Evolutionary conservation across 495 filamentous ascomycete species (phyloP), one percentile per base, ranked within the genome.

Genomic region (Annulohypoxylon nitens): DNA sequence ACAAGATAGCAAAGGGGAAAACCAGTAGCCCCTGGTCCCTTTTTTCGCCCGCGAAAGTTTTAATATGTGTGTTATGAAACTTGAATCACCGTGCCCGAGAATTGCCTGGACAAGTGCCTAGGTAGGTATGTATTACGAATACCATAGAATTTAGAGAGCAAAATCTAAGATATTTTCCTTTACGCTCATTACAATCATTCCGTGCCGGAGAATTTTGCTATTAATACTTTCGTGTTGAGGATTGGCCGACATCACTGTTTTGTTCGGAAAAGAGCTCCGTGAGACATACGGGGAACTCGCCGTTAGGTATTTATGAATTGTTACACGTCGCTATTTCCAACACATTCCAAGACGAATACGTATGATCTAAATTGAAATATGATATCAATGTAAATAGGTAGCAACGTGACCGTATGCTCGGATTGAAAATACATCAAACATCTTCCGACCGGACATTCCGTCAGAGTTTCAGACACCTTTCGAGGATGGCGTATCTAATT

Each of bases 11-110:
- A 34, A 30, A 48, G 36, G 51, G 41, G 55, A 4, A 11, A 4
- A 30, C 34, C 16, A 36, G 64, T 57, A 57, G 66, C 69, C 69
- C 73, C 59, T 59, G 69, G 62, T 65, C 65, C 20, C 20, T 23
- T 23, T 23, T 23, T 23, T 23, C 20, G 20, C 20, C 20, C 20
- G 20, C 20, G 61, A 25, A 14, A 66, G 58, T 59, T 63, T 16
- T 12, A 7, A 5, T 25, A 12, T 60, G 43, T 14, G 20, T 26
- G 50, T 12, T 14, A 48, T 64, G 57, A 7, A 20, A 67, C 64
- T 63, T 26, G 39, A 45, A 57, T 20, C 4, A 30, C 11, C 14
- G 11, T 37, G 18, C 6, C n/a, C 20, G 8, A 14, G 18, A 20
- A 47, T 18, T 47, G n/a, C 16, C 16, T 4, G 16, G 43, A 20